A percentile compares a stretch with the other conserved stretches of the same genome.
phyloP scores from a whole-genome alignment of 1,139 yeast genomes.

The Geotrichum phurueaensis region DNA sequence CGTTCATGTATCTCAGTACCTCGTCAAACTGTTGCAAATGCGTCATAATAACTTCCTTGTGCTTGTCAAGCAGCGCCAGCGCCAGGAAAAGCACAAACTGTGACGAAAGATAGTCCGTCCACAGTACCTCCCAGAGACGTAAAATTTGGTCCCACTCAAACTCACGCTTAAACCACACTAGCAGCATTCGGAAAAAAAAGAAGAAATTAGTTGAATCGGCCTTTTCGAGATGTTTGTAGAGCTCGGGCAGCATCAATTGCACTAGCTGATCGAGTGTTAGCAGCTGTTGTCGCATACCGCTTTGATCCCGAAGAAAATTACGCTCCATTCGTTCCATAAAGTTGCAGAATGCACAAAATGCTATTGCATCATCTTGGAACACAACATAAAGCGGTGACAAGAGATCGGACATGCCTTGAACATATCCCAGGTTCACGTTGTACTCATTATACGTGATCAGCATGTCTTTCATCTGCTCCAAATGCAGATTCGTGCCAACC shows the following conservation, averaged over 20 bases:
- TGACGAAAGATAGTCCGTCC: slow-evolving; percentile 80
- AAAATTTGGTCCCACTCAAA: slow-evolving; percentile 74
- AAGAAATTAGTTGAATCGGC: slow-evolving; percentile 88
- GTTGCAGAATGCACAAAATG: slow-evolving; percentile 84
- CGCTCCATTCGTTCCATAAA: slow-evolving; percentile 96
- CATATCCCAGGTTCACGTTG: slow-evolving; percentile 82
- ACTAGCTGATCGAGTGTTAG: slow-evolving; percentile 72
- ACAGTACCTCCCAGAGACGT: slow-evolving; percentile 81
- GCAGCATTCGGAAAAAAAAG: slow-evolving; percentile 88
- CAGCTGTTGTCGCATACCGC: slow-evolving; percentile 90
- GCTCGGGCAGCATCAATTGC: slow-evolving; percentile 80
- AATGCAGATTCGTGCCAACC: slow-evolving; percentile 57
- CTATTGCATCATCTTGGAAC: slow-evolving; percentile 67
- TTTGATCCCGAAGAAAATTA: slow-evolving; percentile 82
- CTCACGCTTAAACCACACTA: slow-evolving; percentile 95
- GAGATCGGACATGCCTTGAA: slow-evolving; percentile 96
- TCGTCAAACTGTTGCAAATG: slow-evolving; percentile 80
- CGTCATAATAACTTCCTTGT: slow-evolving; percentile 69
- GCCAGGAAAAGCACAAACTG: slow-evolving; percentile 87
- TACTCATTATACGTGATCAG: slow-evolving; percentile 79
- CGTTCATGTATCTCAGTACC: slow-evolving; percentile 87
- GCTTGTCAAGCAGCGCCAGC: slow-evolving; percentile 77
- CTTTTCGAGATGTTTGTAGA: slow-evolving; percentile 73
- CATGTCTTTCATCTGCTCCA: slow-evolving; percentile 68
- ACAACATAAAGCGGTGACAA: slow-evolving; percentile 79